Evolutionary conservation across 352 stramenopile species (phyloP), one percentile per base, ranked within the genome.

Genomic region (Pythium periplocum): DNA sequence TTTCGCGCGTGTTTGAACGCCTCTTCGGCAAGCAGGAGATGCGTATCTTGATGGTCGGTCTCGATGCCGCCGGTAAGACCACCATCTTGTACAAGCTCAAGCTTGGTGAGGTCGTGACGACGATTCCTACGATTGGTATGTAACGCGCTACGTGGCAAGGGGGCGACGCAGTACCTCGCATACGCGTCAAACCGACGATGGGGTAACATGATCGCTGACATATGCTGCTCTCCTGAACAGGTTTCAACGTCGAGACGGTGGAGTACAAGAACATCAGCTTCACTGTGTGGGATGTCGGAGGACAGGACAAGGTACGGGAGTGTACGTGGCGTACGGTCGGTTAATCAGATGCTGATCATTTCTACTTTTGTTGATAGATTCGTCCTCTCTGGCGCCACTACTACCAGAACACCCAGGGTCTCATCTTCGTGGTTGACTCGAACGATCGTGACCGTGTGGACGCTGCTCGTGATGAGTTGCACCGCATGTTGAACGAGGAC

Each of bases 191-290:
- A 26, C 17, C 17, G 17, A 26, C 17, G 17, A 26, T 26, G 17
- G 17, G 17, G 17, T 26, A 26, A 26, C 17, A 26, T 26, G 17
- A 26, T 26, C 17, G 17, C 17, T 26, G 17, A 26, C 17, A 26
- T 26, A 26, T 26, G 17, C 17, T 0, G 17, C 17, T 26, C 17
- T 26, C 17, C 17, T 26, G 17, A 26, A 44, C 51, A 95, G 73
- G 84, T 34, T 99, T 99, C 83, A 99, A 99, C 74, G 97, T 99
- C 44, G 97, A 99, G 81, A 98, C 95, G 58, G 96, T 99, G 50
- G 95, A 99, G 78, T 99, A 99, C 90, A 99, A 99, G 83, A 98
- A 98, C 84, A 98, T 99, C 84, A 97, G 86, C 69, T 99, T 99
- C 86, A 98, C 95, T 61, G 94, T 99, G 54, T 99, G 96, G 96